Base-by-base conservation (phyloP, 352 stramenopile genomes). In the Phytophthora pluvialis region DNA sequence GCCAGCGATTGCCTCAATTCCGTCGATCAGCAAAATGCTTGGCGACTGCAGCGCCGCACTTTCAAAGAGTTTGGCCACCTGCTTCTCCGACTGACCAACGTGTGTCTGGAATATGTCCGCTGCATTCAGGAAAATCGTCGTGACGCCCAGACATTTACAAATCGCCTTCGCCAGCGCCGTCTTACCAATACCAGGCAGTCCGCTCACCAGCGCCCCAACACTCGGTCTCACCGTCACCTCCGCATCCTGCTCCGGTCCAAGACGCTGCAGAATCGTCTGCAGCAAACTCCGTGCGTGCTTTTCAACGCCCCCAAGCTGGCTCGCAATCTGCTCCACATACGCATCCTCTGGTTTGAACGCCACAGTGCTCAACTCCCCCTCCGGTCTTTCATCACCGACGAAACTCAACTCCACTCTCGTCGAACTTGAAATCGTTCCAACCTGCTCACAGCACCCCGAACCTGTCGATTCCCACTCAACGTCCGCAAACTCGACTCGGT, bases 21-120 rank as follows among this genome's bases (percentile, higher is more conserved):
- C 95, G 64, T 98, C 95, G 44, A 94, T 76, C 9, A 97, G 50
- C n/a, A 97, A 73, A 43, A 97, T 71, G 33, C 84, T 86, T 25
- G 86, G 86, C 18, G 67, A 64, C 12, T 85, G 61, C 4, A 79
- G 63, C 13, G 69, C 53, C 25, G 78, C 72, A 18, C 67, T 65
- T 61, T 92, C 77, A 60, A 96, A 94, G 0, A 73, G 70, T 28
- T 76, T 72, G 26, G 90, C 65, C 16, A 96, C 67, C 44, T 90
- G 64, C 11, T 77, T 77, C 67, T 97, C 90, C 1, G 86, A 94
- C 59, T 99, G 93, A 31, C 97, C 97, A 12, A 97, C 90, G 42
- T 84, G 88, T 43, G 97, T 98, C 33, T 96, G 91, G 58, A 99
- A 98, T 26, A 99, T 89, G 68, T 99, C 95, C 0, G 96, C 90